Evolutionary conservation across 129 eudicot species (phyloP).

Genomic region (Sambucus nigra): DNA sequence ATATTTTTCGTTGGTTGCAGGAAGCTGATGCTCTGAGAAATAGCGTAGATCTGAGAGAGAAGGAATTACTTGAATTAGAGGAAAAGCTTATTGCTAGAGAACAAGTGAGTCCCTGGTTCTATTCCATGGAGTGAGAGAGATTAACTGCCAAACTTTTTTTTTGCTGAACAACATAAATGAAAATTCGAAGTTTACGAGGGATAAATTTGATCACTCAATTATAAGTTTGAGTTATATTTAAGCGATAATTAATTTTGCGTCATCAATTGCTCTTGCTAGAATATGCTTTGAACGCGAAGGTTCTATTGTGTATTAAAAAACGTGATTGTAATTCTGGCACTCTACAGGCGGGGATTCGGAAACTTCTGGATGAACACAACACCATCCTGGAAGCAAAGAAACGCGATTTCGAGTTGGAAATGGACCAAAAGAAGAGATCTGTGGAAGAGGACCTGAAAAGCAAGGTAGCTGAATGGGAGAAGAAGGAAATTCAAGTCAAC

Average conservation of each 20-base stretch:
- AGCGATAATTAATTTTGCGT: not conserved
- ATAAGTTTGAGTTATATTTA: not conserved
- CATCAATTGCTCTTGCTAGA: too few relatives aligned
- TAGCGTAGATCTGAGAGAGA: slow-evolving; percentile 62
- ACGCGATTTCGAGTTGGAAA: slow-evolving; percentile 63
- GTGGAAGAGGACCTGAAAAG: slow-evolving; percentile 58
- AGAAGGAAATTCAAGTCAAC: slow-evolving; percentile 58
- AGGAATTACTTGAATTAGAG: slow-evolving; percentile 50
- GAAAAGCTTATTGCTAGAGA: slow-evolving; percentile 65
- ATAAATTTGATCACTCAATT: not conserved
- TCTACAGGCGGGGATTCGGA: slow-evolving; percentile 73
- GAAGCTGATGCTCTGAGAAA: slow-evolving; percentile 50
- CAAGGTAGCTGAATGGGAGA: slow-evolving; percentile 58
- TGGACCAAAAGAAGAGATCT: slow-evolving; percentile 63
- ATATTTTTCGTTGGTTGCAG: slow-evolving; percentile 32
- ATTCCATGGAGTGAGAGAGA: too few relatives aligned
- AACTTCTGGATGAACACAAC: slow-evolving; percentile 85
- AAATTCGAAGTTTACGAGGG: not conserved
- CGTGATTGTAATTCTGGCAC: not conserved
- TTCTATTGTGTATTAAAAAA: too few relatives aligned
- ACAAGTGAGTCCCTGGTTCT: slow-evolving; percentile 44
- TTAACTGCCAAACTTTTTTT: too few relatives aligned
- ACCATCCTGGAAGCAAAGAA: slow-evolving; percentile 46
- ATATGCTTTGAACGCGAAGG: too few relatives aligned
- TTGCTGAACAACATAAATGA: not conserved